These are phyloP conservation scores for Stephanodiscus triporus DNA, from an alignment of 108 stramenopile species.

Conservation along the genomic window DNA sequence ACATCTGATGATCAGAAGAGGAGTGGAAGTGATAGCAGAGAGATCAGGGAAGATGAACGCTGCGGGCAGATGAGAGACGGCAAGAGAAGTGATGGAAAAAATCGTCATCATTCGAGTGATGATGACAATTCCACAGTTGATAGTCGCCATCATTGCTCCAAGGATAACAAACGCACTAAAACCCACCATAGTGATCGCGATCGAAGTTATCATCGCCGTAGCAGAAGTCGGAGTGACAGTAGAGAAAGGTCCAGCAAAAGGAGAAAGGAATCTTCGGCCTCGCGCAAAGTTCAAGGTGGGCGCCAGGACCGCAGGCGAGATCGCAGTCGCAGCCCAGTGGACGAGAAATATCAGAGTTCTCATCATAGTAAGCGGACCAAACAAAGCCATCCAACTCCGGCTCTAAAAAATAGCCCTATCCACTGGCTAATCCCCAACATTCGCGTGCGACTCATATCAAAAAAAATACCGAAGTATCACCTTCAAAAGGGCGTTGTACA, in stretches of 20 bases:
- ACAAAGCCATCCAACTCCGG: neutral
- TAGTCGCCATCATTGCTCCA: conserved; percentile 14
- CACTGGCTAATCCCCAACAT: conserved; percentile 85
- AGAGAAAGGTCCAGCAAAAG: conserved; percentile 12
- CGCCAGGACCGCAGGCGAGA: conserved; percentile 15
- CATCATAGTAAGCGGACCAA: conserved; percentile 20
- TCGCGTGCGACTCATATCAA: conserved; percentile 78
- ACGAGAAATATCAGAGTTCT: conserved; percentile 16
- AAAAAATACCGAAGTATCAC: conserved; percentile 65
- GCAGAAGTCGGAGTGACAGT: conserved; percentile 24
- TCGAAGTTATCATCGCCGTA: conserved; percentile 13
- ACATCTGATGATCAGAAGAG: conserved; percentile 14
- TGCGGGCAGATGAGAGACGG: conserved; percentile 17
- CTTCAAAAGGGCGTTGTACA: conserved; percentile 84
- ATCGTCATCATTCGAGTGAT: conserved; percentile 1
- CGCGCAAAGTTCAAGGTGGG: neutral
- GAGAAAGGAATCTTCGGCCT: conserved; percentile 9
- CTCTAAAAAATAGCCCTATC: conserved; percentile 9
- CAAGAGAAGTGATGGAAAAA: conserved; percentile 18
- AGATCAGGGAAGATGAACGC: conserved; percentile 10
- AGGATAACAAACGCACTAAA: conserved; percentile 29
- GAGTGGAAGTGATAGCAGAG: conserved; percentile 2
- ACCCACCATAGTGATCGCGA: conserved; percentile 19
- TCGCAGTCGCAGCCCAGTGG: conserved; percentile 12
- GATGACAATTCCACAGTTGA: conserved; percentile 1